Evolutionary conservation across 805 yeast species (phyloP), one percentile per base, ranked within the genome.

Genomic region (Yarrowia hollandica): DNA sequence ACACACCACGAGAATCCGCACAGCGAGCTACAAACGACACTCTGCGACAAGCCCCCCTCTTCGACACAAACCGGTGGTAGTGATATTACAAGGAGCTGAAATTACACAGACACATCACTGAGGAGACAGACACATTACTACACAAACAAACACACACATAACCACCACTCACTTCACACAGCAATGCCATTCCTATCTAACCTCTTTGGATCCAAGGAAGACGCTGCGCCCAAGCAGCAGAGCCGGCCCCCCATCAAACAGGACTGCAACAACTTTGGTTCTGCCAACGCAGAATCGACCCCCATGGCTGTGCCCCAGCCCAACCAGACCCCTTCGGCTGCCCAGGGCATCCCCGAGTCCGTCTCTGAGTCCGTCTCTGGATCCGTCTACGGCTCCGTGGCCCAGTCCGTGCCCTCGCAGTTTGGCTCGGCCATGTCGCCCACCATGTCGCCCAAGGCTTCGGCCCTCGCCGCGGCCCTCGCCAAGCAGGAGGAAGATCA

Each of bases 401-500:
- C 44, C 34, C 44, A 35, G 33, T 35, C 44, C 16, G 26, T 52
- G 25, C 58, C 58, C 14, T 25, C 58, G 16, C 42, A 52, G 26
- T 52, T 52, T 19, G 42, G 44, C 58, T 52, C 42, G 19, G 34
- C 58, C 23, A 52, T 52, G 58, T 35, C 58, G 33, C 58, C 58
- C 23, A 48, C 56, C 30, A 52, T 52, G 58, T 52, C 58, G 18
- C 58, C 58, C 35, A 52, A 37, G 44, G 58, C 58, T 25, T 52
- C 58, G 11, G 58, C 58, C 4, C 58, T 52, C 19, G 58, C 58
- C 0, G 58, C 58, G 1, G 58, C 58, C 6, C 44, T 52, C 14
- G 58, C 58, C 35, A 35, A 37, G 35, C 58, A 52, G 38, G 58
- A 52, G 58, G 58, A 52, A 15, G 58, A 52, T 21, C 58, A 52